Conservation (phyloP, 495 filamentous ascomycete genomes). For the Hypoxylon lienhwacheense region DNA sequence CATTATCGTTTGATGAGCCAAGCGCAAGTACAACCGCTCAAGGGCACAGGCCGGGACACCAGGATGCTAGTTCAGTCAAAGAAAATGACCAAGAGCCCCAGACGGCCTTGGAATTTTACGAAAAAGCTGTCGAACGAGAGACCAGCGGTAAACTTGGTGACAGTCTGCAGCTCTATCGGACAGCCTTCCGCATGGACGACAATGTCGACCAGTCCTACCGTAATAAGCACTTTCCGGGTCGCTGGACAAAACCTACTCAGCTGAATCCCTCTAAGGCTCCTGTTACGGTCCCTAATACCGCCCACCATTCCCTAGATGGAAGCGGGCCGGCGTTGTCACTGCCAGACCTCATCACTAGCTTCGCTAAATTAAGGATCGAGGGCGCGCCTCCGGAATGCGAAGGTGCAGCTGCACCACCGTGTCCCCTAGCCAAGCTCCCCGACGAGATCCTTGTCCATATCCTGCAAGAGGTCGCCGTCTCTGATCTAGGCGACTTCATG, state of each 20-base stretch:
- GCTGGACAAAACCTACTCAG: slow-evolving; percentile 43
- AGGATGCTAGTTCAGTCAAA: slow-evolving; percentile 11
- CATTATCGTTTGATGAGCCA: slow-evolving; percentile 44
- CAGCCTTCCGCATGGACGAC: slow-evolving; percentile 87
- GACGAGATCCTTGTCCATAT: slow-evolving; percentile 81
- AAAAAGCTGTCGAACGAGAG: slow-evolving; percentile 88
- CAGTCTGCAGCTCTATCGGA: slow-evolving; percentile 84
- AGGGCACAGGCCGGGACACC: slow-evolving; percentile 23
- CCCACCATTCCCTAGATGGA: slow-evolving; percentile 58
- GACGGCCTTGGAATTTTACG: slow-evolving; percentile 90
- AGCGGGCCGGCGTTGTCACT: slow-evolving; percentile 54
- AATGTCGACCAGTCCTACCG: slow-evolving; percentile 82
- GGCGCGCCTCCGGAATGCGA: slow-evolving; percentile 59
- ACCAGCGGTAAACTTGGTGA: slow-evolving; percentile 82
- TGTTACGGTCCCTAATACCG: slow-evolving; percentile 56
- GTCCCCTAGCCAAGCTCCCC: slow-evolving; percentile 75
- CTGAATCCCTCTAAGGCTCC: slow-evolving; percentile 57
- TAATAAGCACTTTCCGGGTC: slow-evolving; percentile 82
- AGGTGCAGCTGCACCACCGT: slow-evolving; percentile 67
- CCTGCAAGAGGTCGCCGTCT: slow-evolving; percentile 66
- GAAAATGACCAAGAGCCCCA: slow-evolving; percentile 55
- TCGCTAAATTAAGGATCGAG: slow-evolving; percentile 65
- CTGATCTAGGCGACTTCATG: slow-evolving; percentile 77
- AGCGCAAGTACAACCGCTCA: slow-evolving; percentile 12
- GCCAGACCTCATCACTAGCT: slow-evolving; percentile 73